Evolutionary conservation across 1,139 yeast species (phyloP), one percentile per base, ranked within the genome.

Genomic region (Yamadazyma membranifaciens): DNA sequence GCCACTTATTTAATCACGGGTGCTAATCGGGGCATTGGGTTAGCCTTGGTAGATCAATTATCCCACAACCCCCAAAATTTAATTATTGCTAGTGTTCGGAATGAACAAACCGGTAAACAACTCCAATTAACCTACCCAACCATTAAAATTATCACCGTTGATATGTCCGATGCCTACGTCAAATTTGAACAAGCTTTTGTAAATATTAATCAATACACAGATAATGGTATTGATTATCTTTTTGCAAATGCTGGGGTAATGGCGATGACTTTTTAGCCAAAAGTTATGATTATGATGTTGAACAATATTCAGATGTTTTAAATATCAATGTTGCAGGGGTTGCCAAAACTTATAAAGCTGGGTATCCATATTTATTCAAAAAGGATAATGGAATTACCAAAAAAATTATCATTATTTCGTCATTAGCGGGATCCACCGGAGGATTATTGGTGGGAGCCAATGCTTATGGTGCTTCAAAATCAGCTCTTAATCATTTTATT

Each of bases 21-120:
- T 28, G 60, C 59, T 16, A 62, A 58, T 44, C 51, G 63, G 38
- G 69, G 70, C 3, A 54, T 65, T 37, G 70, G 69, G 1, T 45
- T 51, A 22, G 57, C 51, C 12, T 38, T 62, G 9, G 63, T 55
- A 11, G 50, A 48, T 28, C 51, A 49, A 30, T 45, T 62, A 6
- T 38, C 59, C 10, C 29, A 31, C n/a, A 39, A 45, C 15, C 38
- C 56, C 3, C 42, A 42, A 9, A 56, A 56, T 37, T 45, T 39
- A 10, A 64, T 65, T 16, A 55, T 64, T 47, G 41, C 34, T 10
- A 37, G 39, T 13, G 40, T 34, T 26, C 30, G 43, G 31, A 24
- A 17, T 17, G 30, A 22, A 16, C 30, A 13, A 11, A 36, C 17
- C 9, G 36, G 12, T 10, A 14, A 33, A 4, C 13, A 33, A 22